Percentiles rank a stretch among this genome's conserved stretches.
phyloP scores from a whole-genome alignment of 768 basidiomycete genomes.

The Kwoniella sp. region DNA sequence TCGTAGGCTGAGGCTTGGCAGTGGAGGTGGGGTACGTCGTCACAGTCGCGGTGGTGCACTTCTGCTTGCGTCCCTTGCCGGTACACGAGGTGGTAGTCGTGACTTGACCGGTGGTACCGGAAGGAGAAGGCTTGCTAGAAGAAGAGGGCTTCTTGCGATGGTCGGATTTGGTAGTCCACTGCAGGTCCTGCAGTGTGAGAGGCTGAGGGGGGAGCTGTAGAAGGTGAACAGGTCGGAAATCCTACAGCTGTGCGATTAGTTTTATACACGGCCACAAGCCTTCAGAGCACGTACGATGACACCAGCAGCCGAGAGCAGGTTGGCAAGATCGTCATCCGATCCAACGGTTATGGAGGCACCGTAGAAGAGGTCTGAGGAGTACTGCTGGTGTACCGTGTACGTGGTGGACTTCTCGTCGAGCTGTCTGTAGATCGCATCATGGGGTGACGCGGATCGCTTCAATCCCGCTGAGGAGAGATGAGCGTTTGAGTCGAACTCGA shows the following conservation, averaged over 20 bases:
- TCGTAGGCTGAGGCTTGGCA: slow-evolving; percentile 14
- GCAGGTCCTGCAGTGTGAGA: neutral
- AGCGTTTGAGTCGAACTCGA: slow-evolving; percentile 56
- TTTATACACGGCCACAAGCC: neutral
- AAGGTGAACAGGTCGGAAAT: slow-evolving; percentile 57
- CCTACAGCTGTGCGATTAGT: slow-evolving; percentile 44
- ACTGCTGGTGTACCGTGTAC: slow-evolving; percentile 49
- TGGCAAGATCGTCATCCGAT: slow-evolving; percentile 54
- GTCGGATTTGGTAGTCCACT: slow-evolving; percentile 6
- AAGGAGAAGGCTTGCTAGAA: neutral
- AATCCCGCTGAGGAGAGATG: slow-evolving; percentile 16
- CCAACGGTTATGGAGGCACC: slow-evolving; percentile 59
- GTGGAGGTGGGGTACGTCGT: slow-evolving; percentile 11
- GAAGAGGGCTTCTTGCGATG: neutral
- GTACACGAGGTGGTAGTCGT: slow-evolving; percentile 16
- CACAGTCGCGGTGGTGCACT: slow-evolving; percentile 19
- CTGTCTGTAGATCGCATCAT: slow-evolving; percentile 53
- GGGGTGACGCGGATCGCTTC: slow-evolving; percentile 15
- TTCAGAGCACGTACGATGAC: slow-evolving; percentile 47
- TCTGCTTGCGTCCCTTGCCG: slow-evolving; percentile 26
- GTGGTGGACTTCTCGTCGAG: slow-evolving; percentile 30
- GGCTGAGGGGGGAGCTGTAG: slow-evolving; percentile 15
- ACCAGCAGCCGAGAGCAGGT: slow-evolving; percentile 55
- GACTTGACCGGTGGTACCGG: slow-evolving; percentile 1
- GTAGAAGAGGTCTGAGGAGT: slow-evolving; percentile 57